phyloP scores from a whole-genome alignment of 805 yeast genomes.

The Sugiyamaella valdiviana region DNA sequence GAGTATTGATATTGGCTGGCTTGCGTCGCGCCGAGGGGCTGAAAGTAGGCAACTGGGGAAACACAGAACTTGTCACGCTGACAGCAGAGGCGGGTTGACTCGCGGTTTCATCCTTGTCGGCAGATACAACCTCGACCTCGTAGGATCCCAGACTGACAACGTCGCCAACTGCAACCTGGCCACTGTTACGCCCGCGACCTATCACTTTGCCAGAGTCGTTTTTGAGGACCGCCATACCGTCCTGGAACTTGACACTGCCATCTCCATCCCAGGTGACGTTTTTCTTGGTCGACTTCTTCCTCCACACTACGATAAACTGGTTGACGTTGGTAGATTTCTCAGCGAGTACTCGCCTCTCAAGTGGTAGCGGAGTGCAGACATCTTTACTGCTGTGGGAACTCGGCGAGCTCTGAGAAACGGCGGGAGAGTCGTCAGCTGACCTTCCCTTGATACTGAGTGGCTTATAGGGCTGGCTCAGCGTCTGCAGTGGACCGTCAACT shows the following conservation, averaged over 20 bases:
- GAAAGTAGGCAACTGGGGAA: neutral
- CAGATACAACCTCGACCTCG: constrained; percentile 40
- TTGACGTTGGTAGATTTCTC: neutral
- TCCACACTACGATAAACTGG: constrained; percentile 3
- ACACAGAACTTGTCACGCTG: neutral
- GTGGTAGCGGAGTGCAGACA: neutral
- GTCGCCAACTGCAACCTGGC: constrained; percentile 30
- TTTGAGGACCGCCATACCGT: constrained; percentile 21
- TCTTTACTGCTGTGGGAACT: neutral
- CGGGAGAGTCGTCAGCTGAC: neutral
- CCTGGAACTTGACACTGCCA: constrained; percentile 45
- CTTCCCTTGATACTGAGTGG: neutral
- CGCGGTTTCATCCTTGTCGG: neutral
- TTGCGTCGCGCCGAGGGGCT: constrained; percentile 4
- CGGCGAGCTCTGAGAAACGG: neutral
- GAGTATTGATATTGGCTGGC: constrained; percentile 9
- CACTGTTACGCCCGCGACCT: neutral
- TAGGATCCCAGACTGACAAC: constrained; percentile 47
- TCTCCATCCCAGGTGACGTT: constrained; percentile 96
- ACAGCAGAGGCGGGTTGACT: neutral
- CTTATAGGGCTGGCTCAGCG: neutral
- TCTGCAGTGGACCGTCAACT: neutral
- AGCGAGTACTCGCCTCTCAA: neutral
- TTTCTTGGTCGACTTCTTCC: constrained; percentile 70
- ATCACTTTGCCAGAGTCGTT: constrained; percentile 22